phyloP scores from a whole-genome alignment of 176 grass and related monocot species.

The Aegilops sharonensis region DNA sequence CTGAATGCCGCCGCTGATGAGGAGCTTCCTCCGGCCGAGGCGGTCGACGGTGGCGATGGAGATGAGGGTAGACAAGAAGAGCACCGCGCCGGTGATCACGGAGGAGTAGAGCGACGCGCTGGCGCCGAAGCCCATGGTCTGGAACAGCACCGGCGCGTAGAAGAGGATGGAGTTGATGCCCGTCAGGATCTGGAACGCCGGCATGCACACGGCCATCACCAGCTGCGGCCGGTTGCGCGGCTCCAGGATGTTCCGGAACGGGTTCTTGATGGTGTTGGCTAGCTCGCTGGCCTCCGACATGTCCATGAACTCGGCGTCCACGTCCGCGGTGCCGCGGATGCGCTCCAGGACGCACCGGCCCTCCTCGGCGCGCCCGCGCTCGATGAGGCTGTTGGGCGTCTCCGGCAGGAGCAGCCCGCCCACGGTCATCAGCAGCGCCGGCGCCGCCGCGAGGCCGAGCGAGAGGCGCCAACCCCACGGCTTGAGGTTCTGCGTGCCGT shows the following conservation, averaged over 20 bases:
- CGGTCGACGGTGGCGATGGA: constrained; percentile 81
- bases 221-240: constrained; percentile 78
- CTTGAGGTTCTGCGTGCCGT: constrained; percentile 77
- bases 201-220: constrained; percentile 88
- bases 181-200: constrained; percentile 83
- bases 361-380: constrained; percentile 52
- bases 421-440: constrained; percentile 78
- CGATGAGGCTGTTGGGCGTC: constrained; percentile 92
- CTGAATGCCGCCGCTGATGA: constrained; percentile 79
- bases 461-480: constrained; percentile 95
- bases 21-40: constrained; percentile 69
- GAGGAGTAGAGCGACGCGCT: constrained; percentile 80
- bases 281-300: constrained; percentile 82
- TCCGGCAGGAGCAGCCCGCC: constrained; percentile 77
- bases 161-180: constrained; percentile 94
- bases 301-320: constrained; percentile 82
- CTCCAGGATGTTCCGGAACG: constrained; percentile 83
- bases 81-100: constrained; percentile 78
- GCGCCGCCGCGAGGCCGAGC: constrained; percentile 63
- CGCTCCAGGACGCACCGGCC: constrained; percentile 64
- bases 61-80: constrained; percentile 54
- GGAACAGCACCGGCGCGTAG: constrained; percentile 88
- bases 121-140: constrained; percentile 80
- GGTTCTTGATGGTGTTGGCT: constrained; percentile 76
- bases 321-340: constrained; percentile 71